phyloP scores from a whole-genome alignment of 805 yeast species.

The Tetrapisispora namnaoensis region DNA sequence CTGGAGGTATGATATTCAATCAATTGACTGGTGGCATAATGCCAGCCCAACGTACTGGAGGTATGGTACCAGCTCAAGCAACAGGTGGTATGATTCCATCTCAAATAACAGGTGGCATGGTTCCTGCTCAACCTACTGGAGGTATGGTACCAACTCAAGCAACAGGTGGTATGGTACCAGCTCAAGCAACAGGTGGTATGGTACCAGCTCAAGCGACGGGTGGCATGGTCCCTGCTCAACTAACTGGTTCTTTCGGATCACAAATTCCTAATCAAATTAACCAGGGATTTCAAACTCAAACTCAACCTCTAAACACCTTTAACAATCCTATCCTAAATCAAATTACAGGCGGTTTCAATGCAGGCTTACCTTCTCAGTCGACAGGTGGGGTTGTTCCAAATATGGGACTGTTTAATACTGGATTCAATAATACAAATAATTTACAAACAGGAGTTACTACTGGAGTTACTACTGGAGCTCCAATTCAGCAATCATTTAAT shows the following conservation, averaged over 20 bases:
- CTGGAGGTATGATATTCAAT: neutral
- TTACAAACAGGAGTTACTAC: neutral
- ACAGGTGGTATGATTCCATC: neutral
- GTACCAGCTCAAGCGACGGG: neutral
- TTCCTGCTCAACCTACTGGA: neutral
- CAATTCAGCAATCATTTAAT: neutral
- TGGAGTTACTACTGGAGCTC: neutral
- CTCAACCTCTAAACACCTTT: neutral
- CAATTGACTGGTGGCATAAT: neutral
- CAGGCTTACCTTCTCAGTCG: neutral
- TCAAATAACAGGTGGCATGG: neutral
- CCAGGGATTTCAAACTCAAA: neutral
- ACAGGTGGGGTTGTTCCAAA: conserved; percentile 3
- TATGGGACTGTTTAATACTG: neutral
- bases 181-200: neutral
- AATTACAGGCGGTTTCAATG: neutral
- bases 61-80: neutral
- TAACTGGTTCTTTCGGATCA: neutral
- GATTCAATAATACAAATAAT: neutral
- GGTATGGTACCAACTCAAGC: neutral
- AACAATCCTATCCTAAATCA: neutral
- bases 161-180: neutral
- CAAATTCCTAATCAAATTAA: neutral
- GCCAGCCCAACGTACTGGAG: neutral
- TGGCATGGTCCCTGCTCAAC: neutral